Conservation (phyloP, 768 basidiomycete genomes). For the Clitopilus passeckerianus region DNA sequence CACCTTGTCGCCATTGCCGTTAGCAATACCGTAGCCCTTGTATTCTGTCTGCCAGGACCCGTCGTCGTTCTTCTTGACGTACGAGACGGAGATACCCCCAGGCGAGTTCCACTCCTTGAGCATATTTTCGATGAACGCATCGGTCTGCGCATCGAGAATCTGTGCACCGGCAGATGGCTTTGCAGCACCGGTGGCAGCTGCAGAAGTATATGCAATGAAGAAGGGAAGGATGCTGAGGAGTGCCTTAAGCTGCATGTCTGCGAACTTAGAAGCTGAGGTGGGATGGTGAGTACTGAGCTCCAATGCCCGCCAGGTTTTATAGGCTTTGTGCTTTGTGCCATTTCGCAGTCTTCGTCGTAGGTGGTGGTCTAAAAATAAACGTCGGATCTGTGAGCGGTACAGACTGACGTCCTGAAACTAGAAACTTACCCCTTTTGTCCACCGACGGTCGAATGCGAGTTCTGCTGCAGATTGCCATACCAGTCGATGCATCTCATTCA, state of each 20-base stretch:
- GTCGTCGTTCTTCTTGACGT: slow-evolving; percentile 4
- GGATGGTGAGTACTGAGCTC: background rate
- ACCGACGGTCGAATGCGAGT: background rate
- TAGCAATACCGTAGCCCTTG: slow-evolving; percentile 12
- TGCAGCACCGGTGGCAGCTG: background rate
- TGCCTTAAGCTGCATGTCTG: background rate
- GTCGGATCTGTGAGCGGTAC: background rate
- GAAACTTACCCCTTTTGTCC: background rate
- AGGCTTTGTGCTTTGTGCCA: background rate
- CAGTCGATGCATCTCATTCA: background rate
- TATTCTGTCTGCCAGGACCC: slow-evolving; percentile 10
- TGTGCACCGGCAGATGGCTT: background rate
- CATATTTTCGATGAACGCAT: slow-evolving; percentile 7
- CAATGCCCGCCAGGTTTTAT: background rate
- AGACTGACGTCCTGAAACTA: background rate
- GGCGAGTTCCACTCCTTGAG: slow-evolving; percentile 8
- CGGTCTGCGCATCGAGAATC: slow-evolving; percentile 7
- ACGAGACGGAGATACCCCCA: slow-evolving; percentile 9
- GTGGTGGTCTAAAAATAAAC: background rate
- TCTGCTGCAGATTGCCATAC: background rate
- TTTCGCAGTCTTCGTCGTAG: background rate
- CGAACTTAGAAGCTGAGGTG: background rate
- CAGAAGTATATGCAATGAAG: background rate
- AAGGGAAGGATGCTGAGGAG: background rate
- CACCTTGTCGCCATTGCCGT: background rate